These are phyloP conservation scores for Calonectria honghensis DNA, from an alignment of 2,329 filamentous ascomycete genomes.

Conservation along the genomic window DNA sequence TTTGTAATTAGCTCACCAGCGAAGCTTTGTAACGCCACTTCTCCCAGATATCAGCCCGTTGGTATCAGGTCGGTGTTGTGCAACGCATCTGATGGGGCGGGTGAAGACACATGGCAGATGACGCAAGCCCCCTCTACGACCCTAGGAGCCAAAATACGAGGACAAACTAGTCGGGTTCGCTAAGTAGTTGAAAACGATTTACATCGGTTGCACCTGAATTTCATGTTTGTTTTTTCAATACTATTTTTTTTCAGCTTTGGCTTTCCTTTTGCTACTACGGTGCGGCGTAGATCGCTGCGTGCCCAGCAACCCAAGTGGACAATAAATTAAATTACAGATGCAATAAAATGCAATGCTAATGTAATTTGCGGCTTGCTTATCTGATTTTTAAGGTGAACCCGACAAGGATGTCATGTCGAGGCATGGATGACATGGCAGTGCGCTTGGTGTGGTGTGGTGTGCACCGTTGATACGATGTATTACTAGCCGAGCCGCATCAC, in stretches of 20 bases:
- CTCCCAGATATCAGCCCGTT: background rate
- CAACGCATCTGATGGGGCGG: background rate
- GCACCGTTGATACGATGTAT: constrained; percentile 6
- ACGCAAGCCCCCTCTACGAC: constrained; percentile 10
- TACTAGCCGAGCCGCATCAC: background rate
- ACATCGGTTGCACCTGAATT: background rate
- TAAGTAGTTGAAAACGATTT: background rate
- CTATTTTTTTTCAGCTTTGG: background rate
- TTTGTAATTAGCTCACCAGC: background rate
- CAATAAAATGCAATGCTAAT: constrained; percentile 23
- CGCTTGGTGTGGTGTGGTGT: background rate
- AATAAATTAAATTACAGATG: constrained; percentile 12
- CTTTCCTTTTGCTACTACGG: background rate
- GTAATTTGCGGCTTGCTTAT: constrained; percentile 4
- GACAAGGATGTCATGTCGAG: constrained; percentile 18
- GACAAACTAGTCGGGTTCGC: background rate
- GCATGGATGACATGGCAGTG: constrained; percentile 16
- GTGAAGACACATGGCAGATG: background rate
- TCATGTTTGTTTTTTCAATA: background rate
- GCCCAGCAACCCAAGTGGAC: background rate
- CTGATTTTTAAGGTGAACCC: constrained; percentile 5
- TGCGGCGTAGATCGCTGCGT: background rate
- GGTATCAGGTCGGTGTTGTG: background rate
- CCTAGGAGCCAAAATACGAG: background rate
- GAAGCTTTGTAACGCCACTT: constrained; percentile 1